These are phyloP conservation scores for Agaricus subrufescens DNA, from an alignment of 768 basidiomycete genomes.

Conservation along the genomic window DNA sequence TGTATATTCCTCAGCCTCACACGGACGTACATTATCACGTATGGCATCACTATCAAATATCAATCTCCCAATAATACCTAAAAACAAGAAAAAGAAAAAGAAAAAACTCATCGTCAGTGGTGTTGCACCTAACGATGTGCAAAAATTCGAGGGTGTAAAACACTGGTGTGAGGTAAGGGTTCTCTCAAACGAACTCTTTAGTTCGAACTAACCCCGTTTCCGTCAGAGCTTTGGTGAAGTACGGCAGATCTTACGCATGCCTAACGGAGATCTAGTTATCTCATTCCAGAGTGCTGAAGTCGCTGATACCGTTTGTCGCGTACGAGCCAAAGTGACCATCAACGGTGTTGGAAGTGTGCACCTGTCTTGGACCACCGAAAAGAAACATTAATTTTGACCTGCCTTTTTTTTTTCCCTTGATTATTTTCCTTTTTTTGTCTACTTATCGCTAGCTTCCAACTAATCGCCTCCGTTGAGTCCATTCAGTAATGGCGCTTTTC, in stretches of 20 bases:
- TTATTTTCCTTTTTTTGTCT: background rate
- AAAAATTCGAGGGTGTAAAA: slow-evolving; percentile 63
- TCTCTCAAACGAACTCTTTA: background rate
- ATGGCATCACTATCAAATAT: slow-evolving; percentile 17
- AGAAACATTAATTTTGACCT: slow-evolving; percentile 26
- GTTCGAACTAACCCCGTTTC: background rate
- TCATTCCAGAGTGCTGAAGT: slow-evolving; percentile 73
- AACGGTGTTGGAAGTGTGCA: slow-evolving; percentile 73
- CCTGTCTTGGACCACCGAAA: slow-evolving; percentile 68
- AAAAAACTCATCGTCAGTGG: slow-evolving; percentile 64
- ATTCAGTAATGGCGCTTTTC: background rate
- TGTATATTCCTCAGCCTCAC: slow-evolving; percentile 26
- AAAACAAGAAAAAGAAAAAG: slow-evolving; percentile 50
- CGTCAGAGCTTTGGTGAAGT: slow-evolving; percentile 70
- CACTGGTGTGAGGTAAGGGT: slow-evolving; percentile 69
- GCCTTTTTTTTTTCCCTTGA: too few relatives aligned
- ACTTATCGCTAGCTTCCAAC: background rate
- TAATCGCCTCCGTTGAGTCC: background rate
- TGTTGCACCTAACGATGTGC: slow-evolving; percentile 52
- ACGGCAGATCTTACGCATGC: slow-evolving; percentile 65
- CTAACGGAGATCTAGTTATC: slow-evolving; percentile 75
- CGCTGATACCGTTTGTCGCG: slow-evolving; percentile 77
- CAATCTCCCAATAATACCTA: background rate
- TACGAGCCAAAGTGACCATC: slow-evolving; percentile 73
- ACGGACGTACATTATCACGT: slow-evolving; percentile 20